Evolutionary conservation across 2,329 filamentous ascomycete genomes (phyloP), one percentile per base, ranked within the genome.

Genomic region (Scortechinia acanthostroma): DNA sequence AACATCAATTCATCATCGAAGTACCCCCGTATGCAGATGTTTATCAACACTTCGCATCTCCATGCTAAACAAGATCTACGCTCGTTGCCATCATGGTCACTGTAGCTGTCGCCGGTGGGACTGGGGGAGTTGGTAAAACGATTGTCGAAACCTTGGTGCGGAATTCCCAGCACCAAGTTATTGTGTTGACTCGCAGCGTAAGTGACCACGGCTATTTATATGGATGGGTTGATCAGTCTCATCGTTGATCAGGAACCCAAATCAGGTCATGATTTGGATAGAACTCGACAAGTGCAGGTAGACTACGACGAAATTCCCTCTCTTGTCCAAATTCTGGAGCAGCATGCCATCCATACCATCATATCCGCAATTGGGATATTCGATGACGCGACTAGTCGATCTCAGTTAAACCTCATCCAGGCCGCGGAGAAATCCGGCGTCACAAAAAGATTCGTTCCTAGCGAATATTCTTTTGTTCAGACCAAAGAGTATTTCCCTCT

Each of bases 41-140:
- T n/a, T n/a, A n/a, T n/a, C n/a, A n/a, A n/a, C n/a, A n/a, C n/a
- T n/a, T n/a, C n/a, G n/a, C n/a, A n/a, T n/a, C n/a, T n/a, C n/a
- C n/a, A n/a, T n/a, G n/a, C n/a, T n/a, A n/a, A n/a, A n/a, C n/a
- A n/a, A n/a, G n/a, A n/a, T n/a, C n/a, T n/a, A n/a, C n/a, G n/a
- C n/a, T n/a, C n/a, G n/a, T n/a, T n/a, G n/a, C n/a, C 25, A 53
- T 23, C 33, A 70, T 69, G 67, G 52, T 58, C 14, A 53, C 63
- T 17, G 57, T 74, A 30, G 71, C 67, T 43, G 62, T 74, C 15
- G 66, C 67, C 3, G 71, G 71, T 43, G 71, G 70, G 14, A 66
- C 64, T 1, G 69, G 70, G 20, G 58, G 57, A n/a, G 55, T 74
- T 2, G 71, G 71, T 13, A 62, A 60, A 16, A 63, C 68, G 2